phyloP scores from a whole-genome alignment of 1,284 basidiomycete species.

The Ganoderma lucidum region DNA sequence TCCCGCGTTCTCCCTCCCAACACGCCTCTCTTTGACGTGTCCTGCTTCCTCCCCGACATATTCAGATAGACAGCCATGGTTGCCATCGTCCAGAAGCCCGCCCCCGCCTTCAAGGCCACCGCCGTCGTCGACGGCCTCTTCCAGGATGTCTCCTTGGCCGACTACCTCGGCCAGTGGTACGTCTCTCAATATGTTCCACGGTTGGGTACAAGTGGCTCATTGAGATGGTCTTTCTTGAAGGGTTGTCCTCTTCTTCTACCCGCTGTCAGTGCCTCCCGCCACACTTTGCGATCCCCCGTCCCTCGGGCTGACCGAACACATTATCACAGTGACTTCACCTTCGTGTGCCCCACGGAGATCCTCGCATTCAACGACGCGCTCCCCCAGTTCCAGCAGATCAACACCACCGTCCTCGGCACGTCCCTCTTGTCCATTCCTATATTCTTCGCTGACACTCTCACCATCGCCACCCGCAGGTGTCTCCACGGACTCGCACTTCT shows the following conservation, averaged over 20 bases:
- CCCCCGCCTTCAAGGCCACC: conserved; percentile 79
- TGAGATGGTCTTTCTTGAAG: conserved; percentile 20
- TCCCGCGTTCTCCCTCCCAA: conserved; percentile 5
- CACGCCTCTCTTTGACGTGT: conserved; percentile 13
- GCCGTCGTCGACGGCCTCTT: conserved; percentile 82
- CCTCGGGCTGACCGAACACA: conserved; percentile 14
- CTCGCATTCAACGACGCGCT: conserved; percentile 91
- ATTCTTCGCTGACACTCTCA: neutral
- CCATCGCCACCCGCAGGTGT: conserved; percentile 50
- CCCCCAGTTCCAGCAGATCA: conserved; percentile 73
- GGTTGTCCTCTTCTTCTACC: conserved; percentile 65
- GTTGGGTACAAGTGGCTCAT: conserved; percentile 2
- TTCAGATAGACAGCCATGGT: conserved; percentile 54
- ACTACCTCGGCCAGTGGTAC: conserved; percentile 86
- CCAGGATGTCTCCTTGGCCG: conserved; percentile 74
- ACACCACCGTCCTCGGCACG: conserved; percentile 81
- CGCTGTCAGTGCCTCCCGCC: conserved; percentile 60
- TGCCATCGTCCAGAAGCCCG: conserved; percentile 79
- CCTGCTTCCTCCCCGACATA: conserved; percentile 5
- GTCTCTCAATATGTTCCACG: conserved; percentile 29
- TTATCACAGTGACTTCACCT: conserved; percentile 72
- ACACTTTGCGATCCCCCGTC: conserved; percentile 18
- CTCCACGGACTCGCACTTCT: conserved; percentile 90
- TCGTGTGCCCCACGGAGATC: conserved; percentile 94
- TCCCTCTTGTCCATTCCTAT: neutral